Evolutionary conservation across 768 basidiomycete species (phyloP).

Genomic region (Termitomyces sp.): DNA sequence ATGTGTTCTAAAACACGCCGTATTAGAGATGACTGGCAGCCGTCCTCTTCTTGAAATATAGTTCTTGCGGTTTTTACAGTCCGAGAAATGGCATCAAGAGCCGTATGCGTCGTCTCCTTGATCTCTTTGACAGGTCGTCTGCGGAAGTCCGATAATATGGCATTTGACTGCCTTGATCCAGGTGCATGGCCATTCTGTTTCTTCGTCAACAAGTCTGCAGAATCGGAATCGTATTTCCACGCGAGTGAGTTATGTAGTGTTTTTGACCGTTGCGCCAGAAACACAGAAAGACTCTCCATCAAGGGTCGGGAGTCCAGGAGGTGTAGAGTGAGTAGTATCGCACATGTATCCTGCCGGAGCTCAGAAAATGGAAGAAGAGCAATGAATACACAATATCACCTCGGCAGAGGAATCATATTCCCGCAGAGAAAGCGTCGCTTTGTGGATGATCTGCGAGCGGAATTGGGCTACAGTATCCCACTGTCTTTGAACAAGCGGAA

Average conservation of each 20-base stretch:
- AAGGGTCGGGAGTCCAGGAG: slow-evolving; percentile 87
- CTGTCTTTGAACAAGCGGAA: slow-evolving; percentile 87
- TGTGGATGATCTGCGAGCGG: slow-evolving; percentile 84
- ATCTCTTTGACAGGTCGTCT: slow-evolving; percentile 48
- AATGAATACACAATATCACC: slow-evolving; percentile 34
- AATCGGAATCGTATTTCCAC: slow-evolving; percentile 25
- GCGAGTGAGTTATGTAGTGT: slow-evolving; percentile 48
- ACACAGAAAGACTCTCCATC: slow-evolving; percentile 64
- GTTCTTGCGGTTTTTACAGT: slow-evolving; percentile 58
- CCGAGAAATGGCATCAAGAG: slow-evolving; percentile 53
- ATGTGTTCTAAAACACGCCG: slow-evolving; percentile 57
- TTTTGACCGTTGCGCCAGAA: slow-evolving; percentile 70
- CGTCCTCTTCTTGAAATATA: slow-evolving; percentile 49
- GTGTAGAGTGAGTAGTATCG: slow-evolving; percentile 79
- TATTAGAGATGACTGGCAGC: slow-evolving; percentile 46
- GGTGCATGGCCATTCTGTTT: slow-evolving; percentile 35
- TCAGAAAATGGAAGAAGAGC: slow-evolving; percentile 2
- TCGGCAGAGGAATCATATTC: slow-evolving; percentile 51
- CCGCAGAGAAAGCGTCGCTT: slow-evolving; percentile 80
- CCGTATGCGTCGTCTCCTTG: slow-evolving; percentile 48
- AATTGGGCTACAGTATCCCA: slow-evolving; percentile 91
- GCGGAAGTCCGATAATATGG: slow-evolving; percentile 19
- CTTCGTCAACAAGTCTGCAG: slow-evolving; percentile 11
- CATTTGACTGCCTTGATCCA: slow-evolving; percentile 17
- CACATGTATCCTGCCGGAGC: slow-evolving; percentile 60